Base-by-base conservation (phyloP, 805 yeast species). In the Limtongia smithiae region DNA sequence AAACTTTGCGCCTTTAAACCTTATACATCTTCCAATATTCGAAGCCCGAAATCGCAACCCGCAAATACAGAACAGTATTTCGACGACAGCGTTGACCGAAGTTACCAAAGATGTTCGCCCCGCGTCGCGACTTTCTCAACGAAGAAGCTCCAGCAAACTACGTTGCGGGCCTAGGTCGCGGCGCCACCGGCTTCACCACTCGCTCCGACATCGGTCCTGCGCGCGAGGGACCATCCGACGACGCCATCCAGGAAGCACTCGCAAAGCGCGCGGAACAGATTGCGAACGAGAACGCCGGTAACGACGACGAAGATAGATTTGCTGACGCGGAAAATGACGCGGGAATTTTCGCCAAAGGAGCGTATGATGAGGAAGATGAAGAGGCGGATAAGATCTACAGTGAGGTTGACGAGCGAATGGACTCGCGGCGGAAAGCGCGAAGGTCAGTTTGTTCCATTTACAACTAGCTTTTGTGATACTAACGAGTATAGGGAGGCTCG, bases 121-220 rank as follows among this genome's bases (percentile, higher is more conserved):
- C 58, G 9, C 50, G 55, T 18, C 60, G 60, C 36, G 63, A 60
- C 53, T 93, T 93, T 67, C 71, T 91, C 41, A 88, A 84, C 62
- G 87, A 85, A 69, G 80, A 81, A 53, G 83, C 97, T 0, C 98
- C 98, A 0, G 78, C 83, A 1, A 95, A 94, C 4, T 91, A 91
- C 63, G 77, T 89, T 35, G 84, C 97, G 2, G 98, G 98, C 22
- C 68, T 89, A 6, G 97, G 97, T 0, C 74, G 98, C 63, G 98
- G 98, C 24, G 97, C 97, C 1, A 78, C 86, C 1, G 97, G 97
- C 4, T 90, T 93, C 66, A 81, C 90, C 0, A 88, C 96, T 0
- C 77, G 88, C 50, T 87, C 93, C 1, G 94, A 84, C 54, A 65
- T 84, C 14, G 87, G 87, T 0, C 69, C 73, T 15, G 73, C 75